Evolutionary conservation across 495 filamentous ascomycete species (phyloP).

Genomic region (Aspergillus asperescens): DNA sequence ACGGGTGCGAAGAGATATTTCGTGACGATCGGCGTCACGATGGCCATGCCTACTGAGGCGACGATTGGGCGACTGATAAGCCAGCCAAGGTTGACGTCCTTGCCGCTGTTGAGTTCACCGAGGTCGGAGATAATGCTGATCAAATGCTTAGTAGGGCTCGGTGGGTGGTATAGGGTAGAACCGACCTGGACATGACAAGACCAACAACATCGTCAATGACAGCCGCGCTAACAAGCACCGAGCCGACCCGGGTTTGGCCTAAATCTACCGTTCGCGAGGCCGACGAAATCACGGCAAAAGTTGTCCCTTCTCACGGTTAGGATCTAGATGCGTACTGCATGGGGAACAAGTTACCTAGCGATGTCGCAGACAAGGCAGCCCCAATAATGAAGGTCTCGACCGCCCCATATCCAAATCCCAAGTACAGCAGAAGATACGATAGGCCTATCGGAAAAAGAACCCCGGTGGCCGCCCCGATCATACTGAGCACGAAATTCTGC

Average conservation of each 20-base stretch:
- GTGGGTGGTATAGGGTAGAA: not conserved
- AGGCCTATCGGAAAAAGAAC: slow-evolving; percentile 32
- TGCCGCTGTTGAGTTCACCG: slow-evolving; percentile 24
- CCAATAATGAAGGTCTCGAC: slow-evolving; percentile 38
- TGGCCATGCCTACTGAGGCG: slow-evolving; percentile 51
- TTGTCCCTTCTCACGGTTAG: slow-evolving; percentile 20
- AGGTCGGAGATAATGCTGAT: slow-evolving; percentile 46
- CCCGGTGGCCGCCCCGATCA: slow-evolving; percentile 29
- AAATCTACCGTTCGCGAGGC: slow-evolving; percentile 25
- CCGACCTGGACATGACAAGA: slow-evolving; percentile 61
- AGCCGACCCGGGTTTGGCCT: slow-evolving; percentile 29
- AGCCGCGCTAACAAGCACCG: slow-evolving; percentile 52
- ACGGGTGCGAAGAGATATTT: slow-evolving; percentile 44
- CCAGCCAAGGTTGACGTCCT: slow-evolving; percentile 33
- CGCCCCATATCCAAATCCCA: slow-evolving; percentile 30
- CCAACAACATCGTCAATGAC: slow-evolving; percentile 82
- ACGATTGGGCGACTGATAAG: slow-evolving; percentile 50
- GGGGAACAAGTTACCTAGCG: slow-evolving; percentile 21
- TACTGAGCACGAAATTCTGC: slow-evolving; percentile 29
- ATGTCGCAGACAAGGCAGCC: slow-evolving; percentile 31
- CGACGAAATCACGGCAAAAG: slow-evolving; percentile 31
- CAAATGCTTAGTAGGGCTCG: not conserved
- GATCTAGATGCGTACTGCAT: not conserved
- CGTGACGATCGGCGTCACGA: slow-evolving; percentile 43
- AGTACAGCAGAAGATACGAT: slow-evolving; percentile 28